phyloP scores from a whole-genome alignment of 352 stramenopile species.

The Phytophthora palmivora region DNA sequence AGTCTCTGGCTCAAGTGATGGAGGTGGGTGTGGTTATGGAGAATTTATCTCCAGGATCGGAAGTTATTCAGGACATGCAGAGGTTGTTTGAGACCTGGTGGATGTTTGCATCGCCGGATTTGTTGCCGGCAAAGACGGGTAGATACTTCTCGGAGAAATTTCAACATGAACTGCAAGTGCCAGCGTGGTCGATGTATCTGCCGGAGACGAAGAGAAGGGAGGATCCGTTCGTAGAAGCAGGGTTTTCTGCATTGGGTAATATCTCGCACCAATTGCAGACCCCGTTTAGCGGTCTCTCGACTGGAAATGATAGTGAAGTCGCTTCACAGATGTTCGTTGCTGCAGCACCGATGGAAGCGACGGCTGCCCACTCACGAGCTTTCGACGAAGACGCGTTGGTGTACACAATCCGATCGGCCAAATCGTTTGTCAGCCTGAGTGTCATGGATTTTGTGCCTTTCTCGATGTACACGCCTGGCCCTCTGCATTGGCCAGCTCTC shows the following conservation, averaged over 20 bases:
- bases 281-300: conserved; percentile 16
- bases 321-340: conserved; percentile 63
- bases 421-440: conserved; percentile 64
- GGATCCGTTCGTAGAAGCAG: conserved; percentile 61
- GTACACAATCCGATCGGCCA: conserved; percentile 74
- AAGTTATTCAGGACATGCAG: conserved; percentile 60
- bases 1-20: conserved; percentile 86
- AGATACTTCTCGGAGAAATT: conserved; percentile 69
- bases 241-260: conserved; percentile 54
- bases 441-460: conserved; percentile 88
- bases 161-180: conserved; percentile 62
- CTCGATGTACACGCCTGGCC: conserved; percentile 66
- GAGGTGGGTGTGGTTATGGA: conserved; percentile 79
- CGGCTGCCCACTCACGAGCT: conserved; percentile 48
- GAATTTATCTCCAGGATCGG: conserved; percentile 40
- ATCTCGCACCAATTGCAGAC: conserved; percentile 62
- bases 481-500: conserved; percentile 74
- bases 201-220: conserved; percentile 32
- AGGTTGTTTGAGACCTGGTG: conserved; percentile 81
- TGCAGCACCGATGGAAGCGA: conserved; percentile 68
- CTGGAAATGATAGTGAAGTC: conserved; percentile 3
- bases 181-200: conserved; percentile 65
- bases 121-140: conserved; percentile 37
- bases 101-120: conserved; percentile 53
- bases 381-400: conserved; percentile 80